Evolutionary conservation across 2,329 filamentous ascomycete species (phyloP).

Genomic region (Stagonosporopsis tanaceti): DNA sequence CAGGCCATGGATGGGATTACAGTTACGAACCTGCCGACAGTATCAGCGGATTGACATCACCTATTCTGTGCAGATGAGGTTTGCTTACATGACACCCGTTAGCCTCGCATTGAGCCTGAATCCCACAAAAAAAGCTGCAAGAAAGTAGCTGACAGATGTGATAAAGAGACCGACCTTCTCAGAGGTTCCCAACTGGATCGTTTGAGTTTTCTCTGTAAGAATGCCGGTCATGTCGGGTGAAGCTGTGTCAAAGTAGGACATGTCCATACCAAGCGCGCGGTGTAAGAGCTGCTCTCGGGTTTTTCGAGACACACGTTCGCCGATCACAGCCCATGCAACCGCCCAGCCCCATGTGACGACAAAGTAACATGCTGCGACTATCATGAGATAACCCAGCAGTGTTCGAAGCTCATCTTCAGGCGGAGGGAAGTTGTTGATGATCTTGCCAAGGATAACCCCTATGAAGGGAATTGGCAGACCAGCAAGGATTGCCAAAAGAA

Average conservation of each 20-base stretch:
- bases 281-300: slow-evolving; percentile 57
- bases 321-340: slow-evolving; percentile 59
- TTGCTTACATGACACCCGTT: slow-evolving; percentile 50
- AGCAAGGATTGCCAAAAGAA: slow-evolving; percentile 53
- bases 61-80: too few species aligned
- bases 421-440: slow-evolving; percentile 61
- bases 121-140: slow-evolving; percentile 56
- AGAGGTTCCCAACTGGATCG: slow-evolving; percentile 56
- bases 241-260: slow-evolving; percentile 60
- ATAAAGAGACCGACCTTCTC: slow-evolving; percentile 59
- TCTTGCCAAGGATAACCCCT: slow-evolving; percentile 62
- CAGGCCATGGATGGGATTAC: slow-evolving; percentile 60
- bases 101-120: slow-evolving; percentile 55
- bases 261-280: slow-evolving; percentile 60
- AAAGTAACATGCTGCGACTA: slow-evolving; percentile 59
- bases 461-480: slow-evolving; percentile 58
- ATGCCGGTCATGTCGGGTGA: slow-evolving; percentile 59
- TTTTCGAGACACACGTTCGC: slow-evolving; percentile 58
- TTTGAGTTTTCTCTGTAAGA: slow-evolving; percentile 56
- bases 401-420: slow-evolving; percentile 52
- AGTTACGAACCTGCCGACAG: slow-evolving; percentile 44
- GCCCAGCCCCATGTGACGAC: slow-evolving; percentile 59
- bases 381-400: slow-evolving; percentile 55
- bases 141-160: slow-evolving; percentile 56
- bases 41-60: slow-evolving; percentile 1